phyloP scores from a whole-genome alignment of 805 yeast species.

The Wickerhamomyces queroliae region DNA sequence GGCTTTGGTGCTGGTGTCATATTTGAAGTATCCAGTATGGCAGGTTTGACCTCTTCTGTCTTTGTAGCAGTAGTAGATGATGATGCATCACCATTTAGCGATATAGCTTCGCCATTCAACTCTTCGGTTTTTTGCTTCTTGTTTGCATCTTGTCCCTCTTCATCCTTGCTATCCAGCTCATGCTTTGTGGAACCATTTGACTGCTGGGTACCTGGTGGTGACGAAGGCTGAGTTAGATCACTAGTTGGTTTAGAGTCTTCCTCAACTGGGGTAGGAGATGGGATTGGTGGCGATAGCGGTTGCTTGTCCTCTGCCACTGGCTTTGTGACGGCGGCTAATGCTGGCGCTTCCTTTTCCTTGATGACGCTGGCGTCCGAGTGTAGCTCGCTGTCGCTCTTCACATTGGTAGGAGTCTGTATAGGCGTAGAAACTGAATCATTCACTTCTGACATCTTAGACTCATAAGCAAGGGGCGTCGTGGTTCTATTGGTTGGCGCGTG shows the following conservation, averaged over 20 bases:
- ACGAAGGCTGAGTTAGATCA: no score
- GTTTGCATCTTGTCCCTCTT: no score
- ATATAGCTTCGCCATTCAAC: not conserved
- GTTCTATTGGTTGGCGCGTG: no score
- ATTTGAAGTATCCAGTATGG: constrained; percentile 2
- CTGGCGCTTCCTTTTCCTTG: not conserved
- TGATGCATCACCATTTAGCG: not conserved
- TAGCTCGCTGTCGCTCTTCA: not conserved
- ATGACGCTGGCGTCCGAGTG: not conserved
- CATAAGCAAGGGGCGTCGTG: no score
- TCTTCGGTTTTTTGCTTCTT: not conserved
- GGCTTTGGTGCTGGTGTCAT: constrained; percentile 71
- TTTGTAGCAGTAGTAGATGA: constrained; percentile 5
- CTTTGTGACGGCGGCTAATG: constrained; percentile 10
- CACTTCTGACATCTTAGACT: constrained; percentile 4
- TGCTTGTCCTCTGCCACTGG: constrained; percentile 17
- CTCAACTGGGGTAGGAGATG: constrained; percentile 35
- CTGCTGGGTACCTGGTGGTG: constrained; percentile 14
- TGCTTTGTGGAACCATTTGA: not conserved
- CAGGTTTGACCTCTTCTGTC: constrained; percentile 4
- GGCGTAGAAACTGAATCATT: constrained; percentile 10
- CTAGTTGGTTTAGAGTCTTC: constrained; percentile 8
- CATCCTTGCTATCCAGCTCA: constrained; percentile 20
- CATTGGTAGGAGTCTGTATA: constrained; percentile 7
- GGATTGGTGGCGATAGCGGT: constrained; percentile 40